These are phyloP conservation scores for Eucalyptus cladocalyx DNA, from an alignment of 345 rosid species.

Conservation along the genomic window DNA sequence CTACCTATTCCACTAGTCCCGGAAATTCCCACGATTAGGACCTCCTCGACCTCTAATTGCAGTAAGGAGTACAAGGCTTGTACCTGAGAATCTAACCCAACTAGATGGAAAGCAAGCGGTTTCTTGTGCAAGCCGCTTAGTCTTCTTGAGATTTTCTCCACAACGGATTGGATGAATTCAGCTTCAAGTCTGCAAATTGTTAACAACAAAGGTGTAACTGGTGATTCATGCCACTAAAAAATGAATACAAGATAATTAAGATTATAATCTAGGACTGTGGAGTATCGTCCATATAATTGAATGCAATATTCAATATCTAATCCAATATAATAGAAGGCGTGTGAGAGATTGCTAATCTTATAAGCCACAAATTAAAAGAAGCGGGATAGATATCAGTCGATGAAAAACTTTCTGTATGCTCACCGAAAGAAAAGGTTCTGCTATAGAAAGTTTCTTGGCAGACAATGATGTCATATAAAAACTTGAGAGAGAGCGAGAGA, in stretches of 20 bases:
- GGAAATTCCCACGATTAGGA: background rate
- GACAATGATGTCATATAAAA: background rate
- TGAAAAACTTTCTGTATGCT: background rate
- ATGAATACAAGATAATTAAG: background rate
- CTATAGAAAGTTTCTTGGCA: background rate
- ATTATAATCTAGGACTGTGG: background rate
- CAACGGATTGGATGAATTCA: background rate
- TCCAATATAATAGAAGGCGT: background rate
- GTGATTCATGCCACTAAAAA: background rate
- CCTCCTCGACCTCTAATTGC: background rate
- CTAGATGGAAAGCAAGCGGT: background rate
- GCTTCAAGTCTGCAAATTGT: background rate
- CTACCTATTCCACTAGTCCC: background rate
- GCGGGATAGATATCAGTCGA: background rate
- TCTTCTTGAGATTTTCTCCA: background rate
- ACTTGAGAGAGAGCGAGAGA: background rate
- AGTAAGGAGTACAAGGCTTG: background rate
- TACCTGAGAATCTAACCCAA: background rate
- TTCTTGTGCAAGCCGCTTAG: background rate
- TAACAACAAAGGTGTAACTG: background rate
- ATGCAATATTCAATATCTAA: background rate
- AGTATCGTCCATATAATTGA: background rate
- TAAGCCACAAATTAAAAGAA: background rate
- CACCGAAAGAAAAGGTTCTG: background rate
- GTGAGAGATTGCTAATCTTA: background rate